A percentile compares a stretch with the other conserved stretches of the same genome.
Conservation (phyloP, 257 asterid genomes). For the Solanum arcanum region DNA sequence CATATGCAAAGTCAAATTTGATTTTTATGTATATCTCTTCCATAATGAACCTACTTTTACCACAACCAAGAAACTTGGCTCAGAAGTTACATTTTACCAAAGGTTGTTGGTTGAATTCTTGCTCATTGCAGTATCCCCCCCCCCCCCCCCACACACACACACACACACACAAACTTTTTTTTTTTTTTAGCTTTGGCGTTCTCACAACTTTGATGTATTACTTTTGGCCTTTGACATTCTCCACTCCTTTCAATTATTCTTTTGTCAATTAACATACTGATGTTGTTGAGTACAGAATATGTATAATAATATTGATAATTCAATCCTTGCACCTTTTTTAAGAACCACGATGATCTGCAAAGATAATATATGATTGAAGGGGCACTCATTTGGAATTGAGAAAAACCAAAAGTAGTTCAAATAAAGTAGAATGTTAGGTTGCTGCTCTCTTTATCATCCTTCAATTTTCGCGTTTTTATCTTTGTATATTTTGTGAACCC, state of each 20-base stretch:
- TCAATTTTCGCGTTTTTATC: background rate
- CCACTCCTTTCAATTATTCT: background rate
- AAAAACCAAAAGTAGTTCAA: background rate
- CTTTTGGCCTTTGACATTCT: background rate
- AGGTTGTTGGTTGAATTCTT: background rate
- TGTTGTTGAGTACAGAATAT: background rate
- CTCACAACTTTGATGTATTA: background rate
- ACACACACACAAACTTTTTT: no score
- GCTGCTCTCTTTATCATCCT: background rate
- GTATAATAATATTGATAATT: background rate
- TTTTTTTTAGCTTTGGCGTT: background rate
- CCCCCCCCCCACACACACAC: fast-evolving
- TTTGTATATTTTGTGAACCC: background rate
- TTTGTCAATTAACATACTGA: background rate
- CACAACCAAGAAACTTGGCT: background rate
- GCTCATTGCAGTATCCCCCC: no score
- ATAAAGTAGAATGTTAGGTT: background rate
- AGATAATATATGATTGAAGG: background rate
- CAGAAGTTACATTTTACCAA: background rate
- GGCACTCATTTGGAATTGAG: background rate
- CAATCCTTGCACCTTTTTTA: background rate
- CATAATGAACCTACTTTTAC: background rate
- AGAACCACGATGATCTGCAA: background rate
- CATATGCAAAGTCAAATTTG: background rate
- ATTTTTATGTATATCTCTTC: background rate